A percentile compares a stretch with the other conserved stretches of the same genome.
These are phyloP conservation scores for Cadophora sp. DNA, from an alignment of 2,329 filamentous ascomycete species.

Conservation along the genomic window DNA sequence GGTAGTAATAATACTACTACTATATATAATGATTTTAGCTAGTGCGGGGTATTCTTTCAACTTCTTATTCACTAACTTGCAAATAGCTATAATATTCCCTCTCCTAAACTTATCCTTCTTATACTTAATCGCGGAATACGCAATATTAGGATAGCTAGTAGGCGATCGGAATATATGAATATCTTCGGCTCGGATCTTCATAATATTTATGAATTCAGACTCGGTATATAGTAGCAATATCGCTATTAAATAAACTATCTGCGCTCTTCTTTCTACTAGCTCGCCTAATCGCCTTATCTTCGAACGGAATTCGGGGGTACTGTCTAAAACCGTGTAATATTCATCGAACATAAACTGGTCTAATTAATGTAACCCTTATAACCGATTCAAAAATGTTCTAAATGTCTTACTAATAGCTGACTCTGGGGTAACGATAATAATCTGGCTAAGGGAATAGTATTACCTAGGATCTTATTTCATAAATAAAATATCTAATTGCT, in stretches of 20 bases:
- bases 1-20: slow-evolving; percentile 14
- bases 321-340: slow-evolving; percentile 5
- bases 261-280: no score
- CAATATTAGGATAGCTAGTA: no score
- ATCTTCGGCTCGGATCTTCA: no score
- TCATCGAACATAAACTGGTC: slow-evolving; percentile 5
- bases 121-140: no score
- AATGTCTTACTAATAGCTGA: no score
- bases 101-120: no score
- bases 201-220: no score
- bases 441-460: not conserved
- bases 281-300: no score
- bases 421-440: slow-evolving; percentile 5
- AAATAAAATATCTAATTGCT: slow-evolving; percentile 18
- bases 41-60: slow-evolving; percentile 4
- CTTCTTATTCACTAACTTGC: not conserved
- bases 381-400: no score
- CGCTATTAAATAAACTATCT: no score
- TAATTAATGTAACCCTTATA: slow-evolving; percentile 8
- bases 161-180: no score
- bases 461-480: not conserved
- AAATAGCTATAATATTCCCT: slow-evolving; percentile 1
- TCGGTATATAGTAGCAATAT: no score
- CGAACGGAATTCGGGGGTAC: not conserved
- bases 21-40: slow-evolving; percentile 13